Evolutionary conservation across 805 yeast species (phyloP), one percentile per base, ranked within the genome.

Genomic region (Yamadazyma sp.): DNA sequence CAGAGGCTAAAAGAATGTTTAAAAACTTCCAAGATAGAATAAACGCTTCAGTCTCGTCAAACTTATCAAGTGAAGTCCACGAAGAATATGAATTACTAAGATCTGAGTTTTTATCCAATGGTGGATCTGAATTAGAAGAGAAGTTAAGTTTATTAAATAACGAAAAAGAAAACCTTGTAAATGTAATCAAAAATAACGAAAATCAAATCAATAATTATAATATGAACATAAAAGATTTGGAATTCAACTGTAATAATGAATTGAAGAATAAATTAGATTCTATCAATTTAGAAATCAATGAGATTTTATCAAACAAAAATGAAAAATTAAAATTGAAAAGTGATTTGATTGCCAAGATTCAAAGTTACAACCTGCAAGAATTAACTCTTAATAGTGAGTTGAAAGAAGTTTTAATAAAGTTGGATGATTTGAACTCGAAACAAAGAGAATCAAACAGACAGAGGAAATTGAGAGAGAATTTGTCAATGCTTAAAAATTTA

Each of bases 381-480:
- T 64, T 68, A 23, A 80, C 78, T 38, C 50, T 85, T n/a, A 82
- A 80, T 43, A 64, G 79, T 6, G 75, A 77, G 41, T 62, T 89
- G 39, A 73, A 79, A 43, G 81, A 76, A 21, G 69, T 78, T 1
- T 62, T 84, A 19, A 45, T 73, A 2, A 73, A 73, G 46, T 62
- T 91, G 30, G 83, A 83, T 41, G 95, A 85, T 35, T 60, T 86
- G 23, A 78, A 78, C 33, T 88, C 95, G 1, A 77, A 72, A 39
- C 83, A 80, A 55, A 75, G 91, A 45, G 96, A 86, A 48, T 69
- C 88, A 0, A 74, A 75, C 26, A 75, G 78, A 42, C 95, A 88
- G 43, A 70, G 73, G 32, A 76, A 70, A 42, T 60, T 85, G 27
- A 69, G 91, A 36, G 96, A 88, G 45, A 85, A 83, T 42, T 80